Base-by-base conservation (phyloP, 2,329 filamentous ascomycete species). In the Aspergillus fumigatus region DNA sequence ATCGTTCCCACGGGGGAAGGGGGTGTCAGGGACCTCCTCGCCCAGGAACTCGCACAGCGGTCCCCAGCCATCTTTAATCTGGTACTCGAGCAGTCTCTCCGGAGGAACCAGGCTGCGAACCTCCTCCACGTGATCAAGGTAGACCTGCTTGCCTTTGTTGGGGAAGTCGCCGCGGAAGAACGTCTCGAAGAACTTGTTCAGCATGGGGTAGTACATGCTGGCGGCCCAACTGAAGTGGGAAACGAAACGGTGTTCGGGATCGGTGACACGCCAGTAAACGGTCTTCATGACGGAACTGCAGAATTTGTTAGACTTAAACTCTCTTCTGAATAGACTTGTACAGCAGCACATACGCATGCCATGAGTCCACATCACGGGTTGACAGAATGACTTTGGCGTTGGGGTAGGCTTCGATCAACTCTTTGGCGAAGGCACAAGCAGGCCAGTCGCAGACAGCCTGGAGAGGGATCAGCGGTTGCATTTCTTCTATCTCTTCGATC, bases 371-470 rank as follows among this genome's bases (percentile, higher is more conserved):
- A 56, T 88, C 84, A 48, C 86, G 82, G 56, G 81, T 86, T 14
- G 85, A 87, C 60, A 90, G 76, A 50, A 90, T 80, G 53, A 89
- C 83, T 73, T 89, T 89, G 56, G 87, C 87, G 54, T 89, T 84
- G 1, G 87, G 87, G 68, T 89, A 90, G 17, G 85, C 84, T 66
- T 86, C 83, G 60, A 89, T 86, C 59, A 90, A 78, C 70, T 89
- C 87, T 70, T 85, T 82, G 53, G 84, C 84, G 65, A 90, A 90
- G 47, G 84, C 83, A 48, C 85, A 82, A 25, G 84, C 82, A 8
- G 86, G 86, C 82, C 83, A 87, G 77, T 89, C 87, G 71, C 84
- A 87, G 19, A 89, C 84, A 47, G 85, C 85, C 73, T 83, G 54
- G 25, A 48, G 11, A 26, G 50, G 21, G 6, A 47, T 53, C 4